Percentiles rank a stretch among this genome's conserved stretches.
Conservation (phyloP, 2,329 filamentous ascomycete genomes). For the Trichocomaceae sp. region DNA sequence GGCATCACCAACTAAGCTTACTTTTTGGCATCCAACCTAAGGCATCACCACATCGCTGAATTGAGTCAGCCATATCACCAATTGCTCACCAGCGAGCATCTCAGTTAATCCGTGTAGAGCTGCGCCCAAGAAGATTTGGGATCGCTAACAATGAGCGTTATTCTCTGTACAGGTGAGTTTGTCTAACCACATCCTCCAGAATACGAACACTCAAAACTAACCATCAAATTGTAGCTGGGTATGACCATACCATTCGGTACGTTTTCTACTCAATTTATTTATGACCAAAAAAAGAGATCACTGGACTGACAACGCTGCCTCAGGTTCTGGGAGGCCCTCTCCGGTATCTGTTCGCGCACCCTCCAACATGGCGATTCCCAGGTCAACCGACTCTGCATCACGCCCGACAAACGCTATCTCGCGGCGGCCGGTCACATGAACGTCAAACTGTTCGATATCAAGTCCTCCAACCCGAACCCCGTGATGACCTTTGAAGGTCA, state of each 20-base stretch:
- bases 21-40: background rate
- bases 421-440: slow-evolving; percentile 75
- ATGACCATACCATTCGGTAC: slow-evolving; percentile 70
- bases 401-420: slow-evolving; percentile 92
- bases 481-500: slow-evolving; percentile 93
- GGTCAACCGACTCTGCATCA: slow-evolving; percentile 96
- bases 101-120: background rate
- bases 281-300: too few species aligned
- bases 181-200: slow-evolving; percentile 13
- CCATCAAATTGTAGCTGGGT: slow-evolving; percentile 50
- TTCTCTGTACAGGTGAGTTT: slow-evolving; percentile 57
- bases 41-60: background rate
- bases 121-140: too few species aligned
- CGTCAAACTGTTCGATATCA: slow-evolving; percentile 97
- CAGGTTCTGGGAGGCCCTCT: slow-evolving; percentile 94
- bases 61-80: background rate
- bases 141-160: slow-evolving; percentile 61
- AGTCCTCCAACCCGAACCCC: slow-evolving; percentile 92
- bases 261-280: too few species aligned
- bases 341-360: slow-evolving; percentile 93
- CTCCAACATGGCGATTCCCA: slow-evolving; percentile 98
- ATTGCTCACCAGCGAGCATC: background rate
- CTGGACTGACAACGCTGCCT: slow-evolving; percentile 1
- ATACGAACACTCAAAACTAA: background rate
- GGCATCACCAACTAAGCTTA: background rate